Base-by-base conservation (phyloP, 2,329 filamentous ascomycete genomes). In the Dothideomycetes sp. region DNA sequence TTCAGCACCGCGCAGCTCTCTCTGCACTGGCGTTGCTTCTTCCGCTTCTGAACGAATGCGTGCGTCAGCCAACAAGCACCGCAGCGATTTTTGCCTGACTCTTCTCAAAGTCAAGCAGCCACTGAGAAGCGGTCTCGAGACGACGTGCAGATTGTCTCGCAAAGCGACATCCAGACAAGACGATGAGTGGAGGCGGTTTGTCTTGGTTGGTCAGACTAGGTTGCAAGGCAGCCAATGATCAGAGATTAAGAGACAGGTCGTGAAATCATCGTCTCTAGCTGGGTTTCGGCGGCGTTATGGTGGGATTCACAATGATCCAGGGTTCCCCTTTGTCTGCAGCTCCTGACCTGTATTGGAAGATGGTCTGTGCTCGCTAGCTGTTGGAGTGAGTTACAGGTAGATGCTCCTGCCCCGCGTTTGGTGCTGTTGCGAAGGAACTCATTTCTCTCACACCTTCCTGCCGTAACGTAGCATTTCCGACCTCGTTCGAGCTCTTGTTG, bases 371-470 rank as follows among this genome's bases (percentile, higher is more conserved):
- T n/a, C n/a, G n/a, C n/a, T n/a, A n/a, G n/a, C n/a, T n/a, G n/a
- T n/a, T n/a, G n/a, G n/a, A n/a, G n/a, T n/a, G n/a, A n/a, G n/a
- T n/a, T n/a, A n/a, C n/a, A n/a, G n/a, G n/a, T n/a, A n/a, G n/a
- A n/a, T n/a, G n/a, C n/a, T n/a, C n/a, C 9, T 12, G 37, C 37
- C 37, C 37, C 37, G 37, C 37, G 37, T 33, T 28, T 39, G 37
- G 37, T 28, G 37, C 37, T 28, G 32, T 40, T 40, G 37, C 33
- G n/a, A n/a, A n/a, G n/a, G n/a, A 10, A 19, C 15, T 29, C 32
- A 29, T 29, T 40, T 40, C 27, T 31, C 36, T 39, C 11, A 31
- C 29, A 32, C 37, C 32, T 20, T 39, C 36, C 29, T 40, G n/a
- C 33, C 37, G 28, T 32, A 24, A 39, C 36, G 28, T 31, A 39